Evolutionary conservation across 257 asterid genomes (phyloP), one percentile per base, ranked within the genome.

Genomic region (Nicotiana tomentosiformis): DNA sequence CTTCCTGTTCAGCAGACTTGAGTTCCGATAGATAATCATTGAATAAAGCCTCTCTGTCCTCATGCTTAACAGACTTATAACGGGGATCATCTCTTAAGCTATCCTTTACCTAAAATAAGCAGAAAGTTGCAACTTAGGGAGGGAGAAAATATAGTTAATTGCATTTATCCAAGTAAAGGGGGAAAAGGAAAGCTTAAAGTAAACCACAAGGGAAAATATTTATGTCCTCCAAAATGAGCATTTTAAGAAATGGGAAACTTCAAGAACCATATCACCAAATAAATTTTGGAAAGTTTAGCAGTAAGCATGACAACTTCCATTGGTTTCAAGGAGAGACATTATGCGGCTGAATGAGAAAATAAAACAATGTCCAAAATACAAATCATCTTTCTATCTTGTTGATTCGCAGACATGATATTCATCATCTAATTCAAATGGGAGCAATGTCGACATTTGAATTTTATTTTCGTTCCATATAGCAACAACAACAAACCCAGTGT

Each of bases 21-120:
- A 93, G 86, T 89, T 92, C 97, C 82, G 91, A 90, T 15, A 90
- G 66, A 84, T 89, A 96, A 87, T 93, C 95, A 81, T 91, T 89
- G 86, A 96, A 96, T 83, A 92, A 83, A 53, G 84, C 85, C 87
- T 96, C 99, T 91, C 97, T 88, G 7, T 94, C 98, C 84, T 96
- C 98, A 78, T 92, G 97, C 90, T 89, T 90, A 84, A 93, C 92
- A 70, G 95, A 88, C 89, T 90, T 96, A 93, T 94, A 94, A 67
- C 99, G 88, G 66, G 96, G 94, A 89, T 96, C 98, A 90, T 87
- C 79, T 88, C 92, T 92, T 56, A 96, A 84, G 89, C 87, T 82
- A 86, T 94, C 98, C 89, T 94, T 96, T 87, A 96, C 97, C 99
- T 96, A 88, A 85, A 84, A 89, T 51, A 87, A 67, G 30, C 29